Evolutionary conservation across 2,329 filamentous ascomycete genomes (phyloP), one percentile per base, ranked within the genome.

Genomic region (Colletotrichum agaves): DNA sequence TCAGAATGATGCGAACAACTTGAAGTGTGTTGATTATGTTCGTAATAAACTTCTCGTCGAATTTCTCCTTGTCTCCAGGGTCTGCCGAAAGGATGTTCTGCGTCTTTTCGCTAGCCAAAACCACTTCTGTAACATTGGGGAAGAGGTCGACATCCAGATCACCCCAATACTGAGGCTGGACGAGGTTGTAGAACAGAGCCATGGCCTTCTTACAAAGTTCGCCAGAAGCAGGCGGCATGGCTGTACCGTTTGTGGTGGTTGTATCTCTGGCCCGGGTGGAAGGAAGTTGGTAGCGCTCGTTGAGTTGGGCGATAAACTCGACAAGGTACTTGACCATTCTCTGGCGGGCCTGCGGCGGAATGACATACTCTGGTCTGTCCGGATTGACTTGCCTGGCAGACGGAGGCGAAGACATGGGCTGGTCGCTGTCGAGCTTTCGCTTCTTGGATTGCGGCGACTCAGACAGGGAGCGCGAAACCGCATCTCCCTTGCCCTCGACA

Each of bases 241-340:
- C 79, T 46, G 83, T 81, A 37, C 82, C 82, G 23, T 82, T 81
- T 46, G 80, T 77, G 52, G 74, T 74, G 1, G 77, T 75, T 12
- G 82, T 72, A 46, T 91, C 89, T 55, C 88, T 87, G 46, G 88
- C 84, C 73, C 90, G 91, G 13, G 88, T 85, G 21, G 91, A 92
- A 13, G 91, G 91, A 21, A 94, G 87, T 19, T 90, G 90, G 76
- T 92, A 98, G 37, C 94, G 89, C 78, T 98, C 96, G 17, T 92
- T 91, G 21, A 98, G 85, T 57, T 93, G 92, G 1, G 94, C 94
- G 72, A 98, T 97, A 78, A 98, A 98, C 69, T 96, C 93, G 33
- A 98, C 92, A 35, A 99, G 87, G 75, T 98, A 99, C 79, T 97
- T 98, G 53, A 98, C 87, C 83, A 99, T 91, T 78, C 93, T 91